Percentiles rank a stretch among this genome's conserved stretches.
Evolutionary conservation across 306 rosid species (phyloP).

Genomic region (Malus domestica): DNA sequence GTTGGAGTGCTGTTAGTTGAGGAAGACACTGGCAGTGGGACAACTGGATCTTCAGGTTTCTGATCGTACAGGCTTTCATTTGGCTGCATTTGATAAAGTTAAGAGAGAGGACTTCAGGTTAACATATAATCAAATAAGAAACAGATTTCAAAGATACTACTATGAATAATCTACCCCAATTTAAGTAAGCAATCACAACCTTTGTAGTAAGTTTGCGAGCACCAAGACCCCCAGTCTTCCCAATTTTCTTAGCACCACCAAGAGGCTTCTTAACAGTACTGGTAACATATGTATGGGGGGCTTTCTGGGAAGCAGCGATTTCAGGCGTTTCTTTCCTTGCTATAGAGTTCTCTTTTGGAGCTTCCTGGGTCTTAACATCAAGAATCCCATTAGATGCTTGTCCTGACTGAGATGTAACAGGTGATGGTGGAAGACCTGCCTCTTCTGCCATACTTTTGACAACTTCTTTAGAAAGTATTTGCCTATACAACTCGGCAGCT

Average conservation of each 20-base stretch:
- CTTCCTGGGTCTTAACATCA: constrained; percentile 39
- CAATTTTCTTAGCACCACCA: constrained; percentile 81
- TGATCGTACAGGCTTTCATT: constrained; percentile 83
- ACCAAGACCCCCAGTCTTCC: constrained; percentile 81
- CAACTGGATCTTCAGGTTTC: constrained; percentile 79
- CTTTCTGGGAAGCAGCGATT: constrained; percentile 52
- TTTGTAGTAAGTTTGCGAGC: constrained; percentile 71
- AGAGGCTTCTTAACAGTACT: constrained; percentile 66
- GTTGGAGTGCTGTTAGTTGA: constrained; percentile 35
- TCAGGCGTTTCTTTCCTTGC: constrained; percentile 50
- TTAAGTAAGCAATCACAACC: constrained; percentile 22
- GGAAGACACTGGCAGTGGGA: constrained; percentile 49
- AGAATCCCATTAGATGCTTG: constrained; percentile 51
- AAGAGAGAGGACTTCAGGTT: neutral
- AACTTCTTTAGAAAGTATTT: constrained; percentile 83
- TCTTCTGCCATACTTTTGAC: constrained; percentile 82
- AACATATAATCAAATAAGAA: constrained; percentile 6
- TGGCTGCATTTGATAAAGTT: constrained; percentile 48
- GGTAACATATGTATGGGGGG: constrained; percentile 40
- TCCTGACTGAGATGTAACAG: constrained; percentile 46
- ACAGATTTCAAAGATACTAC: neutral
- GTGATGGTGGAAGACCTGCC: constrained; percentile 42
- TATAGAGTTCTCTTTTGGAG: constrained; percentile 41
- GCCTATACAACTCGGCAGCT: constrained; percentile 89
- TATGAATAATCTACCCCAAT: constrained; percentile 7